Evolutionary conservation across 768 basidiomycete genomes (phyloP).

Genomic region (Suillus luteus): DNA sequence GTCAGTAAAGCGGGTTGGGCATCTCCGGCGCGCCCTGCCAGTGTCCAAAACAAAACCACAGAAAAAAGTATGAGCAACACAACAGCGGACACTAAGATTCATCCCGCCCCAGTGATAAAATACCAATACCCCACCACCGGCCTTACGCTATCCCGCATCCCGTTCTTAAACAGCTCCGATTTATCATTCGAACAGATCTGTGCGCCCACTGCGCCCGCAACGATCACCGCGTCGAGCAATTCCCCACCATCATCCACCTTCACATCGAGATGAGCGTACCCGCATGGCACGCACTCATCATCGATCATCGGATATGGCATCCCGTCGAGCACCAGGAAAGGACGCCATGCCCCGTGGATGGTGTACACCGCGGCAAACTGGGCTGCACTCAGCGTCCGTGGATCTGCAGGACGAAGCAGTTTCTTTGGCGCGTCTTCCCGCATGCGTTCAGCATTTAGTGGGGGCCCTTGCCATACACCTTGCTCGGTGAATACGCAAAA

Average conservation of each 20-base stretch:
- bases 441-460: slow-evolving; percentile 33
- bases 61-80: background rate
- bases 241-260: slow-evolving; percentile 31
- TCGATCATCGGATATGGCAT: slow-evolving; percentile 35
- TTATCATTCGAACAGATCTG: slow-evolving; percentile 36
- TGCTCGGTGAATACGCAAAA: slow-evolving; percentile 38
- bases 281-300: slow-evolving; percentile 31
- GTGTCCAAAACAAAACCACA: background rate
- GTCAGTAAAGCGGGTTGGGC: background rate
- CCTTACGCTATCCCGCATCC: slow-evolving; percentile 34
- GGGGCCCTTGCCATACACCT: slow-evolving; percentile 37
- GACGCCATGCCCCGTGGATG: slow-evolving; percentile 22
- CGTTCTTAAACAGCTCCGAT: slow-evolving; percentile 34
- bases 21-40: background rate
- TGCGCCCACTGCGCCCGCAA: slow-evolving; percentile 34
- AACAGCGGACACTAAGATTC: background rate
- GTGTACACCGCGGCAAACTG: slow-evolving; percentile 35
- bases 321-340: slow-evolving; percentile 31
- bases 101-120: slow-evolving; percentile 14
- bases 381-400: slow-evolving; percentile 26
- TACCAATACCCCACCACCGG: slow-evolving; percentile 39
- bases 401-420: slow-evolving; percentile 32
- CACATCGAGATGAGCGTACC: slow-evolving; percentile 33
- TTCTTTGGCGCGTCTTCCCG: slow-evolving; percentile 36
- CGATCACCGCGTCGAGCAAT: slow-evolving; percentile 28